Evolutionary conservation across 164 flowering plant genomes (phyloP), one percentile per base, ranked within the genome.

Genomic region (Magnolia officinalis): DNA sequence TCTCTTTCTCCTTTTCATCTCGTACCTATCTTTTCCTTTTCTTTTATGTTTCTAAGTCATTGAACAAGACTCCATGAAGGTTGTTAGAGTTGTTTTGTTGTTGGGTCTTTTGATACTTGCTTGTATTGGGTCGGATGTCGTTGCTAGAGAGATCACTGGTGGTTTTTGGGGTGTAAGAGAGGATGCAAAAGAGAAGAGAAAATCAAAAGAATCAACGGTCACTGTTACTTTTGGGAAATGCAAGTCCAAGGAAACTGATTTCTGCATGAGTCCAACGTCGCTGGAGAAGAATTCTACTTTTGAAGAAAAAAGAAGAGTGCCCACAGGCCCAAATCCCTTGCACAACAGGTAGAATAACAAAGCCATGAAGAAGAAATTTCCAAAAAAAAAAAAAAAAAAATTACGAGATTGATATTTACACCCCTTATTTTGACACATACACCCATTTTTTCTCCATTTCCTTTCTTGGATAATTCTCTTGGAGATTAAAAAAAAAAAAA

Each of bases 271-370:
- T 8, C 55, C 50, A 8, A 18, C 67, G 2, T 31, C 14, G 26
- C 50, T 64, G 21, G 64, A 71, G n/a, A 78, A 24, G 10, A 75
- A 55, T 58, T 67, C 52, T 13, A 58, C 79, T 69, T 59, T 76
- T 4, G 84, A 77, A 61, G 78, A 77, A n/a, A 80, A 82, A 45
- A 69, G 84, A 77, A 63, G 63, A 4, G 82, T 82, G 11, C 84
- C 82, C 64, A 82, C 82, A 20, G 84, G 84, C 76, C 82, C 84
- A 68, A 82, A 82, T 77, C 84, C 84, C 2, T 70, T 82, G 58
- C 84, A 82, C 75, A 82, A 82, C 79, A 80, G 80, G 72, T 82
- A 80, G 75, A 18, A 31, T 20, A 1, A n/a, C 18, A 2, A 59
- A 55, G 61, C 31, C 16, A 3, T 6, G 76, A 74, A 50, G 31